Percentiles rank a stretch among this genome's conserved stretches.
phyloP scores from a whole-genome alignment of 2,329 filamentous ascomycete genomes.

The Knufia petricola region DNA sequence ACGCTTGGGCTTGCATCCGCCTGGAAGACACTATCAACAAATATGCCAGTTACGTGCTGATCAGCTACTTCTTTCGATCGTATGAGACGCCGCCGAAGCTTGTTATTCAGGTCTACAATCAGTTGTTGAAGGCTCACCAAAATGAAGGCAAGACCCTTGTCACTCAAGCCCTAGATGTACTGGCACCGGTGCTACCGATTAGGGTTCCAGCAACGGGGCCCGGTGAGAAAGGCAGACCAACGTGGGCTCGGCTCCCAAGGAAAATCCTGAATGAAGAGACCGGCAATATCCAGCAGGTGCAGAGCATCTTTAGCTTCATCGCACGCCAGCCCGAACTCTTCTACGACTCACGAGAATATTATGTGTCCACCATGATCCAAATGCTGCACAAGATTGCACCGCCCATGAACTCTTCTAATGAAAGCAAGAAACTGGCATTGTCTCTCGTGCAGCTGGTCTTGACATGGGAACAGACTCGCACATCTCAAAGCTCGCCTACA shows the following conservation, averaged over 20 bases:
- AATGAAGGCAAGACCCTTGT: slow-evolving; percentile 88
- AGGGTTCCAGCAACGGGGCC: slow-evolving; percentile 50
- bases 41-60: slow-evolving; percentile 91
- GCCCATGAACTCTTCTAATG: slow-evolving; percentile 73
- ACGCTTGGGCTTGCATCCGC: slow-evolving; percentile 95
- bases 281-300: slow-evolving; percentile 90
- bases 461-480: slow-evolving; percentile 80
- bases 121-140: slow-evolving; percentile 82
- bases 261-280: slow-evolving; percentile 90
- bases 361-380: slow-evolving; percentile 77
- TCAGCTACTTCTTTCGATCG: slow-evolving; percentile 93
- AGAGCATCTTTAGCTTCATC: slow-evolving; percentile 93
- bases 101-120: slow-evolving; percentile 87
- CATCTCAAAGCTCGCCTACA: slow-evolving; percentile 34
- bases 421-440: slow-evolving; percentile 82
- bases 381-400: slow-evolving; percentile 80
- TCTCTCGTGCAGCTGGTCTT: slow-evolving; percentile 86
- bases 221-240: slow-evolving; percentile 61
- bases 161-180: slow-evolving; percentile 84
- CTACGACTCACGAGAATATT: slow-evolving; percentile 88
- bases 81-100: slow-evolving; percentile 97
- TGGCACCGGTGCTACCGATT: slow-evolving; percentile 88
- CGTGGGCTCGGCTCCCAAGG: slow-evolving; percentile 83
- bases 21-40: slow-evolving; percentile 99
- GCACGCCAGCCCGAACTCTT: slow-evolving; percentile 88